Conservation (phyloP, 108 stramenopile species). For the Skeletonema costatum region DNA sequence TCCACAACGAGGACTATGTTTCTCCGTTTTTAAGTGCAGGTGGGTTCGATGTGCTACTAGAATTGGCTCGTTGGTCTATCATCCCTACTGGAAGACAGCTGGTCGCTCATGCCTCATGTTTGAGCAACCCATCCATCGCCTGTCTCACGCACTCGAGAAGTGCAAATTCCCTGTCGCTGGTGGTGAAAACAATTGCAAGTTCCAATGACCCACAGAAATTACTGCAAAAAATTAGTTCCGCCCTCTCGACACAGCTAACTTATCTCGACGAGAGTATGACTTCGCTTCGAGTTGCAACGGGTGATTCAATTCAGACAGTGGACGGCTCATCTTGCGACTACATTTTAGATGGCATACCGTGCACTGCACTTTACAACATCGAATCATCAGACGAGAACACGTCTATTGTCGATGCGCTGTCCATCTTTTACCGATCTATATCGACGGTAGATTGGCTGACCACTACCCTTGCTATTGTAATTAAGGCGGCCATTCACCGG, state of each 20-base stretch:
- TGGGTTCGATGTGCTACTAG: constrained; percentile 77
- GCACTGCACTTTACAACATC: constrained; percentile 49
- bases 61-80: constrained; percentile 68
- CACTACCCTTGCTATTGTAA: constrained; percentile 52
- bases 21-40: constrained; percentile 76
- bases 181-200: constrained; percentile 69
- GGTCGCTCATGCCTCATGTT: constrained; percentile 75
- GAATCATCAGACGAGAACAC: not conserved
- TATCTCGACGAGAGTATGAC: constrained; percentile 28
- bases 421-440: constrained; percentile 56
- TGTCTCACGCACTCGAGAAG: constrained; percentile 80
- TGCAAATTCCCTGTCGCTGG: constrained; percentile 58
- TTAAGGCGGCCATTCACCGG: constrained; percentile 64
- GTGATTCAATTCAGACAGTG: not conserved
- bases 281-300: constrained; percentile 20
- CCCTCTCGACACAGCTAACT: constrained; percentile 43
- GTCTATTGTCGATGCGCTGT: constrained; percentile 7
- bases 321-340: constrained; percentile 43
- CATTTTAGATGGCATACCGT: constrained; percentile 59
- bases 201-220: constrained; percentile 62
- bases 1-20: constrained; percentile 83
- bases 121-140: constrained; percentile 75
- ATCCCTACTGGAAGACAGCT: constrained; percentile 66
- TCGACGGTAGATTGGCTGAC: constrained; percentile 69
- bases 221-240: constrained; percentile 55